Conservation (phyloP, 148 eudicot genomes). For the Nepenthes mirabilis region DNA sequence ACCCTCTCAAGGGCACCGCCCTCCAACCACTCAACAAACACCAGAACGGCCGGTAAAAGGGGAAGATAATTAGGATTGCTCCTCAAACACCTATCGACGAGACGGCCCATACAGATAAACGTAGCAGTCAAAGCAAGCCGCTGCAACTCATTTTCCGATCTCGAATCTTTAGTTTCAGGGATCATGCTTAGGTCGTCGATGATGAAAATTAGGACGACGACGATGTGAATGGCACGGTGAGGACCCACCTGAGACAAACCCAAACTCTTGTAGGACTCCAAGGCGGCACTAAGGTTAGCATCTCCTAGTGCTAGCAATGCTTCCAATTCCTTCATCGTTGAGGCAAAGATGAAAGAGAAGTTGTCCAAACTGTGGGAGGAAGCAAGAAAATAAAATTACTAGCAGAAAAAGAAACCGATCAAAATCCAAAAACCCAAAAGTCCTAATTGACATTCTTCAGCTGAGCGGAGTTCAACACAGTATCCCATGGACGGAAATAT, state of each 20-base stretch:
- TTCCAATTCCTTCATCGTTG: constrained; percentile 52
- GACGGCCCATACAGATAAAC: constrained; percentile 62
- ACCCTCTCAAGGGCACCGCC: constrained; percentile 13
- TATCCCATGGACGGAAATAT: no score
- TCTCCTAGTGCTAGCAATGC: constrained; percentile 37
- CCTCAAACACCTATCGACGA: constrained; percentile 45
- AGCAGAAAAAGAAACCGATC: not conserved
- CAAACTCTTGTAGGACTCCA: constrained; percentile 54
- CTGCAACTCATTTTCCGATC: constrained; percentile 17
- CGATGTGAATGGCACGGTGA: constrained; percentile 66
- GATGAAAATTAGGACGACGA: constrained; percentile 45
- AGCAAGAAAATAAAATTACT: no score
- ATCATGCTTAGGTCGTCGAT: constrained; percentile 25
- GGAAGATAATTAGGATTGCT: constrained; percentile 31
- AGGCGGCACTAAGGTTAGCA: constrained; percentile 25
- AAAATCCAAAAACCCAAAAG: no score
- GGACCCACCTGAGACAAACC: constrained; percentile 66
- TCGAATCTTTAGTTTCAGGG: constrained; percentile 15
- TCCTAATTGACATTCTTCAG: no score
- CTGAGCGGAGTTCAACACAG: no score
- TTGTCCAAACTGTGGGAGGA: constrained; percentile 49
- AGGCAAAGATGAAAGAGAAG: constrained; percentile 43
- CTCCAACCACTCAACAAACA: constrained; percentile 79
- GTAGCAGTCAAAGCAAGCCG: constrained; percentile 35
- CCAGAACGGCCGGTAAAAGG: constrained; percentile 61